Evolutionary conservation across 495 filamentous ascomycete species (phyloP), one percentile per base, ranked within the genome.

Genomic region (Darksidea phi): DNA sequence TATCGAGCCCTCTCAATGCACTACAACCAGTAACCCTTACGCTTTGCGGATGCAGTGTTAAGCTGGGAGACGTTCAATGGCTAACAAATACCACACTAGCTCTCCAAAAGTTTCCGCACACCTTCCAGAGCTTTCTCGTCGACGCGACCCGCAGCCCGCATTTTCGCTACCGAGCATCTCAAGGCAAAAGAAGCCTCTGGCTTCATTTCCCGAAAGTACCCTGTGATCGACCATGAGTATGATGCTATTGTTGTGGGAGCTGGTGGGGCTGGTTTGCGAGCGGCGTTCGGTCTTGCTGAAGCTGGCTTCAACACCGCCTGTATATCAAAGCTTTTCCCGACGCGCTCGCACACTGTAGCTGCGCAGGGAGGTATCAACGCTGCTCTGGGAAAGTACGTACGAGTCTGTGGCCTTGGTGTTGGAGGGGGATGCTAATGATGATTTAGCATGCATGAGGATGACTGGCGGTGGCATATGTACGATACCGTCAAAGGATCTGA

Each of bases 391-490:
- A 97, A 97, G 84, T 78, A 80, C 81, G 76, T 70, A 13, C 13
- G 23, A 8, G 51, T 32, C 36, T 43, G 5, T 13, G 41, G 15
- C 46, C 6, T 28, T n/a, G 34, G 13, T 17, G 20, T n/a, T 1
- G 15, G 18, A 5, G n/a, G 23, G 17, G 11, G 47, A 25, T 37
- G 21, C 36, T 25, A 56, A 45, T 62, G 20, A 59, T 26, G 18
- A 3, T 45, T 11, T 28, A 85, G 82, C 74, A 89, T 89, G 86
- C 85, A 88, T 75, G 76, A 84, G 72, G 93, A 97, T 75, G 93
- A 97, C 80, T 97, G 93, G 93, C 86, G 93, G 76, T 97, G 93
- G 93, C 93, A 97, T 80, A 97, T 97, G 93, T 97, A 97, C 81
- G 93, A 97, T 77, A 97, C 93, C 47, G 93, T 97, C 62, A 97